Base-by-base conservation (phyloP, 371 early-diverging fungal species). In the Sporodiniella umbellata region DNA sequence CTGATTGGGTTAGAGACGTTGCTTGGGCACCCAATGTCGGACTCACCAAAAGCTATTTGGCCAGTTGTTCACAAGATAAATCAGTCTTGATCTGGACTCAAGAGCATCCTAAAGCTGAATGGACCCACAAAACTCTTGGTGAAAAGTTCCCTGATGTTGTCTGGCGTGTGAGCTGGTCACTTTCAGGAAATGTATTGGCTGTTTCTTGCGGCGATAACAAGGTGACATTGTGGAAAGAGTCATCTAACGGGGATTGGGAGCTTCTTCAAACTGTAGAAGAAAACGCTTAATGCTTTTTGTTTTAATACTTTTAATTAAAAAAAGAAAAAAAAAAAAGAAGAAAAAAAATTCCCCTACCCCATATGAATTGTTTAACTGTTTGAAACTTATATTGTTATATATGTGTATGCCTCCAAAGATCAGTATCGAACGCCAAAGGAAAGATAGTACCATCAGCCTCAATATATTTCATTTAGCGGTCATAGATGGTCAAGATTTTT, bases 1-100 rank as follows among this genome's bases (percentile, higher is more conserved):
- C 86, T 17, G 98, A 98, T 68, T 98, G 99, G 99, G 96, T 98
- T n/a, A 85, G 99, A 17, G 99, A 97, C 70, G 93, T 98, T 39
- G 89, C 95, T 17, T 98, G 90, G 81, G 97, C 98, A 24, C 99
- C 99, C 21, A 93, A 86, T 66, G 84, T 94, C 54, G 99, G 99
- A 5, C 80, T 96, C 5, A 87, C 94, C 30, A 83, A 84, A 68
- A 89, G 81, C 49, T 90, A 90, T 59, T 66, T 98, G 28, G 99
- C 97, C 7, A 87, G 86, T 53, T 95, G 96, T 69, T 94, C 95
- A 31, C 96, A 96, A 72, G 99, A 98, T 70, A 92, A 92, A 68
- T 86, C 92, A 10, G 97, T 96, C n/a, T 58, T 89, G 35, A 92
- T 98, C 63, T 96, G 97, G 96, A 92, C 89, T 3, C 90, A 95